Base-by-base conservation (phyloP, 1,139 yeast genomes). In the Protomyces gravidus region DNA sequence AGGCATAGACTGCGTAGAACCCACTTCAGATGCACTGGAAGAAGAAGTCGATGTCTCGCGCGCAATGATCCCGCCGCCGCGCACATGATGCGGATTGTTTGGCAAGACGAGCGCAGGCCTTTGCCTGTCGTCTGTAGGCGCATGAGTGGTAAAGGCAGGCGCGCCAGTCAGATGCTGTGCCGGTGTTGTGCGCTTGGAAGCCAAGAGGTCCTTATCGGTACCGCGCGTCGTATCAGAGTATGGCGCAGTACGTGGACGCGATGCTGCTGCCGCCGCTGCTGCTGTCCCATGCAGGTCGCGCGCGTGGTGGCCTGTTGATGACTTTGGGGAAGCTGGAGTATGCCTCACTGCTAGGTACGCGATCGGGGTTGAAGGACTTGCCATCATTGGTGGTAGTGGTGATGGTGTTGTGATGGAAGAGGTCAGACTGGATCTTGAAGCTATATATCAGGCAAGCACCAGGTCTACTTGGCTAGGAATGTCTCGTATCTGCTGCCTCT, bases 81-180 rank as follows among this genome's bases (percentile, higher is more conserved):
- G 50, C 13, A 53, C 58, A 32, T 53, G 58, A 23, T 39, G 58
- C 5, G 58, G 58, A 26, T 53, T 53, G 13, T 33, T 17, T 15
- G 58, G 58, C 19, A 25, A 21, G 2, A 53, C 51, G 11, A 33
- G 36, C 15, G 51, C 48, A 6, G 51, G 58, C 13, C 36, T 7
- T 7, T 30, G 15, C n/a, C 4, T 7, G 4, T 15, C 36, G 36
- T 45, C 49, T 15, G n/a, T 28, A 11, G 55, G 9, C 13, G 50
- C 36, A 5, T 30, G 36, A 1, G 36, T 7, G 32, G 45, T 23
- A 21, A 45, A 52, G 9, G 50, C 49, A 5, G 57, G 57, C 5
- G 45, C 23, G 13, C 57, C 57, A 11, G 57, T 52, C 27, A 52
- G 32, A 23, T 23, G 28, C 39, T 30, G 45, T 23, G 45, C 23